phyloP scores from a whole-genome alignment of 768 basidiomycete species.

The Termitomyces sp. region DNA sequence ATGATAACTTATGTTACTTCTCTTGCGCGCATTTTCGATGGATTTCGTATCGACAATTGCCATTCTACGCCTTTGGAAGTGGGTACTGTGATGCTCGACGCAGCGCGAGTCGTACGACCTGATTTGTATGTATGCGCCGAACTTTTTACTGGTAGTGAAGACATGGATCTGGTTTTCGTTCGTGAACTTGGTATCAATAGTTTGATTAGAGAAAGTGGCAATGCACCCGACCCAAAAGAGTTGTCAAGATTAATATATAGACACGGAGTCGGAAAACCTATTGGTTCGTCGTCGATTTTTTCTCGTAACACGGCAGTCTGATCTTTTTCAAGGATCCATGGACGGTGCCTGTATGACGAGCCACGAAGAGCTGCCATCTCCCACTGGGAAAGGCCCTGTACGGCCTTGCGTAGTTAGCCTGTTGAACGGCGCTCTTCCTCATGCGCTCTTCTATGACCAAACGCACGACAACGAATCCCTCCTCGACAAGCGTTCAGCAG shows the following conservation, averaged over 20 bases:
- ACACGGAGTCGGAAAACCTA: slow-evolving; percentile 88
- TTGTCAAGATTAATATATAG: slow-evolving; percentile 83
- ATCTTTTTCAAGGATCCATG: slow-evolving; percentile 75
- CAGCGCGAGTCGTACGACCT: slow-evolving; percentile 81
- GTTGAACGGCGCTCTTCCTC: slow-evolving; percentile 81
- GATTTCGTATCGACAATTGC: slow-evolving; percentile 97
- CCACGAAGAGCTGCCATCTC: slow-evolving; percentile 71
- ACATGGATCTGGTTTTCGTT: slow-evolving; percentile 90
- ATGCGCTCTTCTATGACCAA: slow-evolving; percentile 91
- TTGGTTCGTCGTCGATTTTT: slow-evolving; percentile 46
- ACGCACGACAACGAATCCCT: slow-evolving; percentile 98
- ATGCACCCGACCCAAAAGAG: slow-evolving; percentile 86
- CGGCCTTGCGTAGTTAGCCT: slow-evolving; percentile 72
- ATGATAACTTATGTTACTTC: slow-evolving; percentile 80
- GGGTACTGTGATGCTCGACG: slow-evolving; percentile 93
- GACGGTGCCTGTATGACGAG: slow-evolving; percentile 79
- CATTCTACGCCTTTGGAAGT: slow-evolving; percentile 96
- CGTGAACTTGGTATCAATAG: slow-evolving; percentile 90
- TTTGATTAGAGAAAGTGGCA: slow-evolving; percentile 91
- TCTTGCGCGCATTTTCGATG: slow-evolving; percentile 83
- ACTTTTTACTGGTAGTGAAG: slow-evolving; percentile 93
- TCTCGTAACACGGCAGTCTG: neutral
- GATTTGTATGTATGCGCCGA: slow-evolving; percentile 97
- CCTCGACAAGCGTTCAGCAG: slow-evolving; percentile 83
- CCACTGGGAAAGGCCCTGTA: slow-evolving; percentile 75